Evolutionary conservation across 2,329 filamentous ascomycete species (phyloP).

Genomic region (Aspergillus neoniger): DNA sequence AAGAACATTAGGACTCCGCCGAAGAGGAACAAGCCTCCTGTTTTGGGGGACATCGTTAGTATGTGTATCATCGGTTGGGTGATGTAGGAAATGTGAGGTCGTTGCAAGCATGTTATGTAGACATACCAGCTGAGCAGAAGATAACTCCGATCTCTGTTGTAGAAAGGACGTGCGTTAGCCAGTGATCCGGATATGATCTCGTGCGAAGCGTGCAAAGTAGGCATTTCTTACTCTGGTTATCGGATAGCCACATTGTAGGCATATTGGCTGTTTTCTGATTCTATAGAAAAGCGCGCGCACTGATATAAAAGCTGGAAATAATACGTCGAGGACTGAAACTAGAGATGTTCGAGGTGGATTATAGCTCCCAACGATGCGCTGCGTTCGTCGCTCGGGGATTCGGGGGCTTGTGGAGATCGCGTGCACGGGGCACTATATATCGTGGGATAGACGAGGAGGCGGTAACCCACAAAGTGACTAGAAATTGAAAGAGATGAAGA

Average conservation of each 20-base stretch:
- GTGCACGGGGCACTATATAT: background rate
- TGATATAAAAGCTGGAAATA: background rate
- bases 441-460: background rate
- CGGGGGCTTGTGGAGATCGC: background rate
- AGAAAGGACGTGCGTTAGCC: conserved; percentile 23
- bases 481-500: background rate
- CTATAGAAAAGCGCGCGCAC: background rate
- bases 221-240: conserved; percentile 79
- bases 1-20: conserved; percentile 97
- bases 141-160: conserved; percentile 85
- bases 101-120: conserved; percentile 16
- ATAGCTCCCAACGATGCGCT: background rate
- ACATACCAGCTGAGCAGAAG: conserved; percentile 95
- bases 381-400: background rate
- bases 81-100: background rate
- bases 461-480: background rate
- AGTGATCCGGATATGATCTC: conserved; percentile 4
- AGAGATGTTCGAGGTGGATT: background rate
- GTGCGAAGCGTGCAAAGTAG: background rate
- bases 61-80: background rate
- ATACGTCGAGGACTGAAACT: background rate
- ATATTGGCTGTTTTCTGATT: conserved; percentile 49
- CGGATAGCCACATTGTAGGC: conserved; percentile 94
- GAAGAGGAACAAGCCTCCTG: conserved; percentile 92
- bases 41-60: conserved; percentile 20